Conservation (phyloP, 371 early-diverging fungal genomes). For the Mucor piriformis region DNA sequence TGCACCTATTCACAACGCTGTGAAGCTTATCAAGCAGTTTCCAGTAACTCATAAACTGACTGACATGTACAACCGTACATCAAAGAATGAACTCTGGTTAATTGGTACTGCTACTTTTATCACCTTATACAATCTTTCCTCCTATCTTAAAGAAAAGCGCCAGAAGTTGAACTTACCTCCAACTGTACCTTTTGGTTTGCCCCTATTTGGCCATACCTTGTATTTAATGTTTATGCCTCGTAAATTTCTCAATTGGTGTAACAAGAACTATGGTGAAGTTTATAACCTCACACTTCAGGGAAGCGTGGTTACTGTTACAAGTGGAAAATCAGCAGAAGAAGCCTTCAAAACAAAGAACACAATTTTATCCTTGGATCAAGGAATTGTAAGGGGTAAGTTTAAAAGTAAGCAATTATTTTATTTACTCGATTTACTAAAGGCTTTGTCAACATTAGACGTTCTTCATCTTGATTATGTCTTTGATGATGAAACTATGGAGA, state of each 20-base stretch:
- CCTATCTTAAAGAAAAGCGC: slow-evolving; percentile 25
- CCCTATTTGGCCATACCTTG: slow-evolving; percentile 39
- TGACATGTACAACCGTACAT: slow-evolving; percentile 26
- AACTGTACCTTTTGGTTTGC: slow-evolving; percentile 34
- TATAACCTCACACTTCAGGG: slow-evolving; percentile 31
- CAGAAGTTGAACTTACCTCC: slow-evolving; percentile 34
- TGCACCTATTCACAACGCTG: slow-evolving; percentile 18
- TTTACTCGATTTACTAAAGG: neutral
- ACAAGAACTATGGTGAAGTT: slow-evolving; percentile 36
- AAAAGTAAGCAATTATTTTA: neutral
- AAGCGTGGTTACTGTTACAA: slow-evolving; percentile 24
- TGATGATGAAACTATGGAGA: slow-evolving; percentile 26
- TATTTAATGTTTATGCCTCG: slow-evolving; percentile 24
- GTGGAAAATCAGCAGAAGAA: slow-evolving; percentile 36
- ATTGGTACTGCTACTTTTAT: slow-evolving; percentile 33
- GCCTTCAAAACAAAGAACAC: slow-evolving; percentile 26
- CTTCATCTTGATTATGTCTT: slow-evolving; percentile 38
- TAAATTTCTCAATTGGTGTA: slow-evolving; percentile 42
- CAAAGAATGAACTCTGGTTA: slow-evolving; percentile 29
- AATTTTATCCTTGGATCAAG: slow-evolving; percentile 34
- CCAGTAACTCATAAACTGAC: slow-evolving; percentile 6
- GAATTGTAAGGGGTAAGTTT: slow-evolving; percentile 30
- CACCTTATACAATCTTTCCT: slow-evolving; percentile 28
- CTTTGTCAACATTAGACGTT: slow-evolving; percentile 12
- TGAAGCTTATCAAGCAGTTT: slow-evolving; percentile 2